A percentile compares a stretch with the other conserved stretches of the same genome.
Conservation (phyloP, 257 asterid species). For the Capsicum pubescens region DNA sequence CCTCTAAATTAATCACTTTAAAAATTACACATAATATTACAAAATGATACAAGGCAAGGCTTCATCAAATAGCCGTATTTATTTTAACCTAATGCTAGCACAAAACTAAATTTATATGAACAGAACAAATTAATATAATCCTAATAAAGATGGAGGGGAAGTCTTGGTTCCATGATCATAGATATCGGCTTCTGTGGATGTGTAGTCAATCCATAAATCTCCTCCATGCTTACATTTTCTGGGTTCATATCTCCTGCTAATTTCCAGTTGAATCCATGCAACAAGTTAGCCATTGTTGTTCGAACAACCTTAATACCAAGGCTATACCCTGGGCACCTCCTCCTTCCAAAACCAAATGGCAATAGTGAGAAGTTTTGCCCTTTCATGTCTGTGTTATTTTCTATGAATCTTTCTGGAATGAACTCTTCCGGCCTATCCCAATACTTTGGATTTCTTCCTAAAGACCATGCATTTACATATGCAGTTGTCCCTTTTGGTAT, state of each 20-base stretch:
- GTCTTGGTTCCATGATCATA: constrained; percentile 39
- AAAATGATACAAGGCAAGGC: neutral
- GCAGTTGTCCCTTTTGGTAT: neutral
- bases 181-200: constrained; percentile 32
- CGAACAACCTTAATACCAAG: neutral
- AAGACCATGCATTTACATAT: neutral
- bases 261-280: neutral
- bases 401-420: neutral
- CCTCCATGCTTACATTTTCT: constrained; percentile 44
- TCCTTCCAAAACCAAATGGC: neutral
- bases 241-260: constrained; percentile 34
- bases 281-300: neutral
- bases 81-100: neutral
- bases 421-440: neutral
- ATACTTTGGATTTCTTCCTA: neutral
- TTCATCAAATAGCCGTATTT: neutral
- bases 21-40: too few relatives aligned
- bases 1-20: too few relatives aligned
- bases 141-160: constrained; percentile 36
- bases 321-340: neutral
- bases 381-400: neutral
- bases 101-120: neutral
- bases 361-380: neutral
- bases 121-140: neutral
- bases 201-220: constrained; percentile 33